Conservation (phyloP, 371 early-diverging fungal genomes). For the Actinomortierella wolfii region DNA sequence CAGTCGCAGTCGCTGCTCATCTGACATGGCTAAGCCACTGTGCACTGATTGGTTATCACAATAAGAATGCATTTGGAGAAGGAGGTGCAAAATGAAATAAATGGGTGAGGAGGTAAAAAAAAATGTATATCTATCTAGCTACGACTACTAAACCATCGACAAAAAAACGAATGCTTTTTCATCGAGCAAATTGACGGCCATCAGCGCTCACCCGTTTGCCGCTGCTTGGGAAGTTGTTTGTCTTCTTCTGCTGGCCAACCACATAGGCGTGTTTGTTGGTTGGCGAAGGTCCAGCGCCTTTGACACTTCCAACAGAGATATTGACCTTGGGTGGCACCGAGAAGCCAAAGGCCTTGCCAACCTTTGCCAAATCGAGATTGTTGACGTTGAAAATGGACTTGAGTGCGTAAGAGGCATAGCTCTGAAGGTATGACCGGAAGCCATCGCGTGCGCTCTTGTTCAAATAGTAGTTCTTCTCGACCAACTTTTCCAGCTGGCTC, state of each 20-base stretch:
- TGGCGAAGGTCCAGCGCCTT: slow-evolving; percentile 24
- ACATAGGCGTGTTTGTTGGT: slow-evolving; percentile 43
- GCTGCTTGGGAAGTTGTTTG: slow-evolving; percentile 32
- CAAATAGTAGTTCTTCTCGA: slow-evolving; percentile 98
- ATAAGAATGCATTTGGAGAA: too few species aligned
- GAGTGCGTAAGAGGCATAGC: slow-evolving; percentile 96
- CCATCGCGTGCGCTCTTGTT: slow-evolving; percentile 98
- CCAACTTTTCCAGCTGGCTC: slow-evolving; percentile 89
- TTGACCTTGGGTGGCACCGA: slow-evolving; percentile 95
- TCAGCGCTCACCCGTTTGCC: slow-evolving; percentile 31
- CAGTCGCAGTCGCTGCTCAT: too few species aligned
- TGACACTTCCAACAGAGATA: slow-evolving; percentile 67
- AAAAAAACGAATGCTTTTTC: slow-evolving; percentile 1
- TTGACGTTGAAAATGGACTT: slow-evolving; percentile 96
- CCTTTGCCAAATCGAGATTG: slow-evolving; percentile 89
- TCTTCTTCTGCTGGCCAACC: slow-evolving; percentile 39
- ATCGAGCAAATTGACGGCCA: slow-evolving; percentile 43
- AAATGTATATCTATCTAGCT: too few species aligned
- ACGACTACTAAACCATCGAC: too few species aligned
- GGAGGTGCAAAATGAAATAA: too few species aligned
- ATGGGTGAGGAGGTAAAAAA: too few species aligned
- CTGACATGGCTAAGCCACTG: too few species aligned
- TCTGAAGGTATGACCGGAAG: slow-evolving; percentile 94
- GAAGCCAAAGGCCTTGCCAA: slow-evolving; percentile 97
- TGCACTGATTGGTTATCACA: too few species aligned